Evolutionary conservation across 306 rosid genomes (phyloP).

Genomic region (Acacia melanoxylon): DNA sequence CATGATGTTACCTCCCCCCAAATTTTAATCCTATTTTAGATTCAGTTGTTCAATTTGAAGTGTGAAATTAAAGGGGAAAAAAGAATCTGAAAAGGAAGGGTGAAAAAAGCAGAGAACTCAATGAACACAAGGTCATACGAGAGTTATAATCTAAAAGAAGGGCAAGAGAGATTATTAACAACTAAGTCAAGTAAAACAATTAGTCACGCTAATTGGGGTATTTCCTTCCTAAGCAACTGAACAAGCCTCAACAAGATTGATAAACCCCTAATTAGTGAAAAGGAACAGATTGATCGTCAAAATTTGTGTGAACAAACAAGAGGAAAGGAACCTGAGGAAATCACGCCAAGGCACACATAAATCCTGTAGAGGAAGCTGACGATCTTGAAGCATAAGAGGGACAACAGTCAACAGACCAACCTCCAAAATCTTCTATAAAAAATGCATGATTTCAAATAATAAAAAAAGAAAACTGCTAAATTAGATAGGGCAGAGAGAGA

Average conservation of each 20-base stretch:
- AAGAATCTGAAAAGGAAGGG: conserved; percentile 1
- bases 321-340: conserved; percentile 4
- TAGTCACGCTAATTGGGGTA: conserved; percentile 8
- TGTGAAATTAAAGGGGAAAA: background rate
- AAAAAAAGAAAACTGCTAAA: background rate
- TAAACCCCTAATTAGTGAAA: background rate
- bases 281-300: background rate
- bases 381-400: conserved; percentile 22
- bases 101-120: conserved; percentile 19
- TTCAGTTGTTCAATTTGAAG: background rate
- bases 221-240: background rate
- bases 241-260: background rate
- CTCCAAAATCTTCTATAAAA: background rate
- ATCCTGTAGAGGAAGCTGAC: background rate
- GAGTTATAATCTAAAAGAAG: background rate
- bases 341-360: background rate
- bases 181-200: conserved; percentile 3
- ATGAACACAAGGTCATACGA: conserved; percentile 23
- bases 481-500: background rate
- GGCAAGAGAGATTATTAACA: background rate
- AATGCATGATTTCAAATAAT: background rate
- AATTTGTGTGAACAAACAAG: background rate
- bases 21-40: background rate
- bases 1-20: conserved; percentile 56
- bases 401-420: conserved; percentile 2